Conservation (phyloP, 371 early-diverging fungal genomes). For the Saksenaea vasiformis region DNA sequence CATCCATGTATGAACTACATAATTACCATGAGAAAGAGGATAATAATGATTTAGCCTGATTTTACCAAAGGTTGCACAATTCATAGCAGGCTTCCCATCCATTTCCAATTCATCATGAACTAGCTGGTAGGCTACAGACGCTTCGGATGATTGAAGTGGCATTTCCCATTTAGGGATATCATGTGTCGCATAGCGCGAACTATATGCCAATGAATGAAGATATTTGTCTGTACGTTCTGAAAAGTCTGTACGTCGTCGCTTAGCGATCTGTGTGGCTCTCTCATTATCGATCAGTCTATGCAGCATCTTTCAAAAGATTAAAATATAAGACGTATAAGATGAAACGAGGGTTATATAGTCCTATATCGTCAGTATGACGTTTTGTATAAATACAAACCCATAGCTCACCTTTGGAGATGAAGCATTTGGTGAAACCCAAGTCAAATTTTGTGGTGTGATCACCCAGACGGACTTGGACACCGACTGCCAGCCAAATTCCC, state of each 20-base stretch:
- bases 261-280: background rate
- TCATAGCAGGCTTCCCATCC: constrained; percentile 67
- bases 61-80: constrained; percentile 57
- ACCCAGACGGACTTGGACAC: background rate
- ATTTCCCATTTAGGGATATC: constrained; percentile 51
- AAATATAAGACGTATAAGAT: background rate
- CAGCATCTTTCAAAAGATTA: background rate
- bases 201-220: constrained; percentile 45
- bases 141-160: constrained; percentile 42
- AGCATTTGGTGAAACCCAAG: background rate
- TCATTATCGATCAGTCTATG: background rate
- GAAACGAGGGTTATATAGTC: background rate
- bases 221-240: constrained; percentile 11
- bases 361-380: background rate
- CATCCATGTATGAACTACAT: constrained; percentile 64
- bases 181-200: constrained; percentile 49
- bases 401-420: background rate
- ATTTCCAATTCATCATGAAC: constrained; percentile 65
- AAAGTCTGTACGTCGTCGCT: background rate
- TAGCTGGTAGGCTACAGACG: constrained; percentile 58
- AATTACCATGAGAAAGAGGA: background rate
- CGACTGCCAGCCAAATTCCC: background rate
- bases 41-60: background rate
- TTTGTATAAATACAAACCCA: background rate
- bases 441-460: background rate